Evolutionary conservation across 345 rosid species (phyloP).

Genomic region (Luvunga scandens): DNA sequence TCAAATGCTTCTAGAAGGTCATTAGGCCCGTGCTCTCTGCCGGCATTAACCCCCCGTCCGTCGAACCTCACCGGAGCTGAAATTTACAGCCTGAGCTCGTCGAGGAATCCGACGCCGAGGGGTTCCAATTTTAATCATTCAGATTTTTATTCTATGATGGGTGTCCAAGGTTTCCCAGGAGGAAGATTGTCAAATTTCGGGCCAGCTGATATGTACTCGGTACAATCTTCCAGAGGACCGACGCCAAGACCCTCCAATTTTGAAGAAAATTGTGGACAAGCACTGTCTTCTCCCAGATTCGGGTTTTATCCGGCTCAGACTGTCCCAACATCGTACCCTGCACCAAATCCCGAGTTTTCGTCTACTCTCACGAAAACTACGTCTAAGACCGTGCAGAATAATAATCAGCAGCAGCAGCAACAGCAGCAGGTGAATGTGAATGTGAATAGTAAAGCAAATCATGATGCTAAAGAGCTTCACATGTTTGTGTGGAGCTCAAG

Average conservation of each 20-base stretch:
- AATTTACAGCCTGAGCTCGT: constrained; percentile 84
- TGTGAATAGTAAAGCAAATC: constrained; percentile 44
- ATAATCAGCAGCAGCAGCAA: constrained; percentile 20
- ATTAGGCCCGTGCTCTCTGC: constrained; percentile 44
- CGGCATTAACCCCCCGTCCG: constrained; percentile 76
- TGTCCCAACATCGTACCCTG: constrained; percentile 68
- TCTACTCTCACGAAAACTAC: constrained; percentile 32
- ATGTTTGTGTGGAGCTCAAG: constrained; percentile 99
- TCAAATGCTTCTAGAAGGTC: constrained; percentile 83
- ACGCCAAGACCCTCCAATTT: constrained; percentile 82
- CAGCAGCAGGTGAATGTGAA: constrained; percentile 20
- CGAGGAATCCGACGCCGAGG: constrained; percentile 77
- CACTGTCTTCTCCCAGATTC: constrained; percentile 60
- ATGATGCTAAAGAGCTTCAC: constrained; percentile 88
- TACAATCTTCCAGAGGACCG: constrained; percentile 76
- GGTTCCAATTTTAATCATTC: constrained; percentile 90
- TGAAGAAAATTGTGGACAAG: constrained; percentile 59
- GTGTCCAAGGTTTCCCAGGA: constrained; percentile 60
- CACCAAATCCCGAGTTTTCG: constrained; percentile 83
- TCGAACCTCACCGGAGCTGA: constrained; percentile 93
- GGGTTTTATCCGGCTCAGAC: constrained; percentile 69
- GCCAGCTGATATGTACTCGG: constrained; percentile 72
- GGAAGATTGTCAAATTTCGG: constrained; percentile 79
- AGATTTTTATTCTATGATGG: constrained; percentile 87
- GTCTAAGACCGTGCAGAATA: constrained; percentile 22